Evolutionary conservation across 257 asterid species (phyloP).

Genomic region (Salvia rosmarinus): DNA sequence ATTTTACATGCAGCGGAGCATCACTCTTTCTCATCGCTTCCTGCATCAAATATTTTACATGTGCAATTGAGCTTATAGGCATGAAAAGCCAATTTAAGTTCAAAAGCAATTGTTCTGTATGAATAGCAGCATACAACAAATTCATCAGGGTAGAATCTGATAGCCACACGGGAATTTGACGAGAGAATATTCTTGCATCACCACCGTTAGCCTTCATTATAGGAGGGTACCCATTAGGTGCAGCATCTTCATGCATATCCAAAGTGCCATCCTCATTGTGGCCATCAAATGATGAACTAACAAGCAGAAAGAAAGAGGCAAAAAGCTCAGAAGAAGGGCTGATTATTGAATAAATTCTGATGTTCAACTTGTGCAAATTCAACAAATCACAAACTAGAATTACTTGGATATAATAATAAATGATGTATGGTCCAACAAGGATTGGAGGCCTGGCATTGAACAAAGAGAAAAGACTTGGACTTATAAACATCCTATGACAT

Average conservation of each 20-base stretch:
- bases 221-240: slow-evolving; percentile 54
- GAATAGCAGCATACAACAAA: slow-evolving; percentile 77
- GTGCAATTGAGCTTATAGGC: slow-evolving; percentile 35
- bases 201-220: slow-evolving; percentile 62
- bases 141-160: slow-evolving; percentile 97
- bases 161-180: slow-evolving; percentile 84
- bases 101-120: slow-evolving; percentile 36
- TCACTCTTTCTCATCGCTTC: slow-evolving; percentile 92
- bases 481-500: slow-evolving; percentile 25
- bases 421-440: slow-evolving; percentile 24
- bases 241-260: slow-evolving; percentile 61
- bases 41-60: slow-evolving; percentile 58
- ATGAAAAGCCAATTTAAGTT: slow-evolving; percentile 32
- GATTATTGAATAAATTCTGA: slow-evolving; percentile 3
- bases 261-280: slow-evolving; percentile 69
- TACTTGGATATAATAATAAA: background rate
- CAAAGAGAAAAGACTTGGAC: background rate
- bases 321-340: slow-evolving; percentile 24
- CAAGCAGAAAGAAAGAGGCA: slow-evolving; percentile 40
- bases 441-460: slow-evolving; percentile 24
- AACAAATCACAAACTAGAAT: slow-evolving; percentile 16
- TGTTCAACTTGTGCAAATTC: slow-evolving; percentile 29
- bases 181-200: slow-evolving; percentile 57
- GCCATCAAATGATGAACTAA: slow-evolving; percentile 75
- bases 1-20: slow-evolving; percentile 83